Evolutionary conservation across 1,284 basidiomycete species (phyloP).

Genomic region (Microbotryomycetes sp.): DNA sequence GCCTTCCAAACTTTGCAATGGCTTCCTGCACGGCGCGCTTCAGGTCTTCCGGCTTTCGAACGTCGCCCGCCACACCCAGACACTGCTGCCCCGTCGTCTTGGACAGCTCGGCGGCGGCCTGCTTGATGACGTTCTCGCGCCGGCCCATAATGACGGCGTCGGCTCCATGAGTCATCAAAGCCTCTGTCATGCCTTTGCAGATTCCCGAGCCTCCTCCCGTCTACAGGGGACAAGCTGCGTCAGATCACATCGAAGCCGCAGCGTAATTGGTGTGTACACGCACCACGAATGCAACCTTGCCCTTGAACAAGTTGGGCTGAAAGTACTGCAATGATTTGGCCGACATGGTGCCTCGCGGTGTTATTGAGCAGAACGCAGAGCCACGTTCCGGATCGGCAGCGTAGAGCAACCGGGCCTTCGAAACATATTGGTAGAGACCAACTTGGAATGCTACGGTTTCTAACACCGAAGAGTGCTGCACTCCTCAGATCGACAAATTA

Average conservation of each 20-base stretch:
- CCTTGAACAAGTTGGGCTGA: conserved; percentile 72
- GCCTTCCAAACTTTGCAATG: conserved; percentile 68
- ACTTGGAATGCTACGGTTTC: no score
- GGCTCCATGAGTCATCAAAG: conserved; percentile 62
- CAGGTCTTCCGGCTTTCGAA: conserved; percentile 66
- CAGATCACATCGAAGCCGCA: no score
- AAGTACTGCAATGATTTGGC: conserved; percentile 44
- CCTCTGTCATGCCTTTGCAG: conserved; percentile 78
- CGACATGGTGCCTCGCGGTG: conserved; percentile 7
- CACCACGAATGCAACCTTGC: conserved; percentile 80
- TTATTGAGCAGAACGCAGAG: not conserved
- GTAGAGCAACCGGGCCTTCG: no score
- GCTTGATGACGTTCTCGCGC: conserved; percentile 62
- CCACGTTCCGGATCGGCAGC: no score
- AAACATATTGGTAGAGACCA: no score
- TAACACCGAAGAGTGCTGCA: no score
- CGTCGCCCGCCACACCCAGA: conserved; percentile 70
- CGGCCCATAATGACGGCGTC: conserved; percentile 35
- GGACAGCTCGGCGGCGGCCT: conserved; percentile 65
- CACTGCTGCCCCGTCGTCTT: conserved; percentile 63
- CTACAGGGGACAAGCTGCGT: not conserved
- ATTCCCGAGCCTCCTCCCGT: conserved; percentile 55
- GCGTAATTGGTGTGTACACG: no score
- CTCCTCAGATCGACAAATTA: no score
- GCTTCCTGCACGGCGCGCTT: conserved; percentile 67